Base-by-base conservation (phyloP, 352 stramenopile genomes). In the Globisporangium viniferum region DNA sequence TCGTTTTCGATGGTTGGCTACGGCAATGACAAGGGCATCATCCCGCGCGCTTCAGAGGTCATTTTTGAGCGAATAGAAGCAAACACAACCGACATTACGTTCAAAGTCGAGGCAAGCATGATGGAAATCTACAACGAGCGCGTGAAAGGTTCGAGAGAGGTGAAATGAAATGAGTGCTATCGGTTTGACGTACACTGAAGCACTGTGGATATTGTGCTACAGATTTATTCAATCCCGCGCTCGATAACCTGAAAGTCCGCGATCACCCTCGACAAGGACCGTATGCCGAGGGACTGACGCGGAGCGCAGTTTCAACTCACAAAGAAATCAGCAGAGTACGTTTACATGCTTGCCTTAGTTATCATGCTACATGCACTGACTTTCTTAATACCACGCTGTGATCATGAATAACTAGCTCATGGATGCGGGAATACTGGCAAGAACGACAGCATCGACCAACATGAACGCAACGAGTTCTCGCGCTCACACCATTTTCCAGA, bases 81-180 rank as follows among this genome's bases (percentile, higher is more conserved):
- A 12, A 91, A 75, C 20, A 73, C 65, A 0, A 73, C 68, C 0
- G 75, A 71, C 8, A 65, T 89, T n/a, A 90, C 76, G 29, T 92
- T 94, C 63, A 91, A 94, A 70, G 89, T 96, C 5, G 88, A 96
- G 68, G 88, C 88, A 20, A 94, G 84, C 49, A 96, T 96, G 89
- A 90, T 96, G 81, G 89, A 96, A 56, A 94, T 96, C 60, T 96
- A 96, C 75, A 96, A 95, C 56, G 89, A 96, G 59, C 84, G 84
- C 5, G 88, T 95, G 4, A 94, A 93, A 91, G 85, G 85, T 89
- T 44, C 29, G 41, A 12, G 49, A 27, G 9, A 15, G 14, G 1
- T n/a, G 5, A 27, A 12, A n/a, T 54, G 2, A 7, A 8, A 53
- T 51, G 20, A 51, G 6, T 39, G 61, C 1, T 20, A 10, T 20